Conservation (phyloP, 306 rosid species). For the Mimosa bimucronata region DNA sequence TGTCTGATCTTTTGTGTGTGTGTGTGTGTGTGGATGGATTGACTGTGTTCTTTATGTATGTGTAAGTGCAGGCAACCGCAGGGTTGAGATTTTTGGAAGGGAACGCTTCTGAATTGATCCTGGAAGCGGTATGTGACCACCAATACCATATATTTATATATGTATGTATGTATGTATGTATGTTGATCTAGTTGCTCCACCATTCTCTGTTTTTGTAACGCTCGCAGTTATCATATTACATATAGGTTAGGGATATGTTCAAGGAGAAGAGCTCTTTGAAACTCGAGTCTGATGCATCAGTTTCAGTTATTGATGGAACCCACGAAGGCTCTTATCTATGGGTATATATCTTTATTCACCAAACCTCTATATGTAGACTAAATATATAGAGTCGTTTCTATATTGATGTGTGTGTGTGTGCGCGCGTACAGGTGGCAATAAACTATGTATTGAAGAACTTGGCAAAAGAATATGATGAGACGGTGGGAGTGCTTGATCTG, state of each 20-base stretch:
- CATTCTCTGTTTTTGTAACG: not conserved
- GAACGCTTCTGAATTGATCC: conserved; percentile 59
- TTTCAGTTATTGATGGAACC: conserved; percentile 63
- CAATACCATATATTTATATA: not conserved
- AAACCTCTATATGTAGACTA: not conserved
- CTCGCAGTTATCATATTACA: not conserved
- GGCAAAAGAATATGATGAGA: conserved; percentile 53
- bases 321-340: conserved; percentile 81
- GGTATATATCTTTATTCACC: conserved; percentile 41
- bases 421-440: conserved; percentile 54
- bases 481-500: conserved; percentile 86
- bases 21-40: not conserved
- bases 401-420: not conserved
- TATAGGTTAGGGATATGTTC: conserved; percentile 67
- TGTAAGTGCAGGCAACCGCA: conserved; percentile 68
- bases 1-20: no score
- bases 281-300: conserved; percentile 31
- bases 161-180: no score
- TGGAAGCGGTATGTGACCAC: conserved; percentile 55
- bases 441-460: conserved; percentile 74
- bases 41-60: not conserved
- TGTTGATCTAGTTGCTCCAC: not conserved
- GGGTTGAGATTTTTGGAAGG: conserved; percentile 63
- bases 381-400: no score
- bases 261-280: conserved; percentile 52